Evolutionary conservation across 768 basidiomycete genomes (phyloP), one percentile per base, ranked within the genome.

Genomic region (Pulveroboletus sp.): DNA sequence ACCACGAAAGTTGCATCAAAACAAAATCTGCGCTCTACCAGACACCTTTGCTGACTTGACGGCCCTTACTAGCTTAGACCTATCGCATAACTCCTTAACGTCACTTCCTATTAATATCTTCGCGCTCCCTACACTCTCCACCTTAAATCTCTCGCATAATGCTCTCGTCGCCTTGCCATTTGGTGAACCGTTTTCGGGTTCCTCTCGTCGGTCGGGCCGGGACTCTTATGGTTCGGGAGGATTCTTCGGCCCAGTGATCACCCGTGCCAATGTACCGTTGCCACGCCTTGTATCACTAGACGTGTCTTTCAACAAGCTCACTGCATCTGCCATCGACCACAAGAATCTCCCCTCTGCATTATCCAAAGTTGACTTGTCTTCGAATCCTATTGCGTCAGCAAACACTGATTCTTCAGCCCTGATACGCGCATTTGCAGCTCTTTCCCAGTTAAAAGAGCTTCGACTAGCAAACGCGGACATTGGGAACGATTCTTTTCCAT

Each of bases 91-190:
- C 62, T 66, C 72, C 5, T 72, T 93, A 27, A 75, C 76, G 0
- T 68, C 76, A 5, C 73, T 91, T 11, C 90, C 90, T 1, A 57
- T 68, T 27, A 77, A 81, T 56, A 57, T 90, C 24, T 90, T 83
- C 56, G 72, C 84, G 12, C 77, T 92, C 17, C 86, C 89, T 7
- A 71, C 79, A 32, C 75, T 92, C 29, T 74, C 79, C 5, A 73
- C 65, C 23, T 73, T 92, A 42, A 87, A 90, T 52, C 51, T 91
- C 13, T 85, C 89, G 2, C 79, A 90, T 58, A 92, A 92, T 63
- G 62, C 69, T 1, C 71, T 91, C 10, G 73, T 74, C 8, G 56
- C 76, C 3, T 69, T 91, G 8, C 82, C 85, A 2, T 84, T 90
- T 57, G 75, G 75, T 49, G 71, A 75, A 17, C 80, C 84, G 0